These are phyloP conservation scores for Scheffersomyces amazonensis DNA, from an alignment of 805 yeast genomes.

Conservation along the genomic window DNA sequence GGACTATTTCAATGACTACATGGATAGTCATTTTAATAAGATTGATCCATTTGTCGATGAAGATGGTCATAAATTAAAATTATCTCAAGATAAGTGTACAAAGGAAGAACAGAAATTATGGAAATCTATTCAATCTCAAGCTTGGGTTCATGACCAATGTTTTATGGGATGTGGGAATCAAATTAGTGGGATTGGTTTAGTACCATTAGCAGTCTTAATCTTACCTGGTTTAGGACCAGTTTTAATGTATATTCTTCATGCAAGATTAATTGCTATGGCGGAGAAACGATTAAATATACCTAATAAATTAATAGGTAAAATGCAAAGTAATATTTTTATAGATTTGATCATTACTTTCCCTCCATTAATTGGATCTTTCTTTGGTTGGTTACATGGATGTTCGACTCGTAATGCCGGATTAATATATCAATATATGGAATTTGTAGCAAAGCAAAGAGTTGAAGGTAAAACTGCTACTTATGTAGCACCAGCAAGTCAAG, in stretches of 20 bases:
- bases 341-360: constrained; percentile 76
- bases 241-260: constrained; percentile 75
- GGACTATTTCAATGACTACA: constrained; percentile 63
- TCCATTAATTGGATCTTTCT: constrained; percentile 75
- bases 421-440: constrained; percentile 44
- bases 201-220: constrained; percentile 61
- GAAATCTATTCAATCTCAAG: constrained; percentile 70
- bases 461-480: constrained; percentile 16
- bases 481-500: constrained; percentile 10
- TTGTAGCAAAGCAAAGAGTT: constrained; percentile 15
- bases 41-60: constrained; percentile 65
- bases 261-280: constrained; percentile 61
- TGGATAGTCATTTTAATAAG: constrained; percentile 61
- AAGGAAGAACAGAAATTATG: constrained; percentile 63
- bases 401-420: constrained; percentile 88
- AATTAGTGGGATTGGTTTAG: constrained; percentile 72
- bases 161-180: constrained; percentile 68
- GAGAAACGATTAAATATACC: constrained; percentile 59
- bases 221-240: constrained; percentile 86
- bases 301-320: constrained; percentile 53
- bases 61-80: constrained; percentile 58
- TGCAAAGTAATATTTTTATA: constrained; percentile 72
- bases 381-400: constrained; percentile 80
- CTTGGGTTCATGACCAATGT: constrained; percentile 87
- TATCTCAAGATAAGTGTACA: constrained; percentile 50